Base-by-base conservation (phyloP, 805 yeast species). In the Lipomyces starkeyi region DNA sequence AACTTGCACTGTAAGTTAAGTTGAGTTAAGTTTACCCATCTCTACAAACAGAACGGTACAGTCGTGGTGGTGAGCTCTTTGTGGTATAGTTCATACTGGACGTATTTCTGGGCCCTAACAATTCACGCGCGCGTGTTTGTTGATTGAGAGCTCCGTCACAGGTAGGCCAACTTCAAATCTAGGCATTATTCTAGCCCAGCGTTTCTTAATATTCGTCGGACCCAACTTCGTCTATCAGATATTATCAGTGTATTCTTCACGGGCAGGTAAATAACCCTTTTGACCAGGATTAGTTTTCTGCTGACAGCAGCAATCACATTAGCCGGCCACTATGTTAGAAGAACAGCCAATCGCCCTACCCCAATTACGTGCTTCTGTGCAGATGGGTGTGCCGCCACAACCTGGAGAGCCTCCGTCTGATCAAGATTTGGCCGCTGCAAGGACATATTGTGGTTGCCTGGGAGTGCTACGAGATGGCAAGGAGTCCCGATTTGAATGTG, bases 341-440 rank as follows among this genome's bases (percentile, higher is more conserved):
- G 55, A 52, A 20, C 25, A 25, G 5, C 25, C 29, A 22, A 52
- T 52, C 2, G 29, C 55, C 55, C 55, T 52, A 52, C 55, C 55
- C 25, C 55, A 52, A 52, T 25, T 52, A 25, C 55, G 55, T 52
- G 55, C 55, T 22, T n/a, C 55, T 52, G 55, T 52, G 29, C 29
- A 20, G 29, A 25, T 52, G 13, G 55, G 25, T 52, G 55, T 52
- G 55, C 55, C 55, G 29, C 55, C 25, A 2, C 55, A 22, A 25
- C 55, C 55, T 52, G 55, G 29, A 52, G 55, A 52, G 55, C 55
- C 55, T n/a, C 55, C 55, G 29, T 52, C 55, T 9, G 55, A 52
- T 52, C 55, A 52, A 52, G 55, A 52, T 25, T 20, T 52, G 55
- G 55, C 29, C 29, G 20, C 55, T 11, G 55, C 55, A 11, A 20